Evolutionary conservation across 2,329 filamentous ascomycete species (phyloP).

Genomic region (Ciborinia camelliae): DNA sequence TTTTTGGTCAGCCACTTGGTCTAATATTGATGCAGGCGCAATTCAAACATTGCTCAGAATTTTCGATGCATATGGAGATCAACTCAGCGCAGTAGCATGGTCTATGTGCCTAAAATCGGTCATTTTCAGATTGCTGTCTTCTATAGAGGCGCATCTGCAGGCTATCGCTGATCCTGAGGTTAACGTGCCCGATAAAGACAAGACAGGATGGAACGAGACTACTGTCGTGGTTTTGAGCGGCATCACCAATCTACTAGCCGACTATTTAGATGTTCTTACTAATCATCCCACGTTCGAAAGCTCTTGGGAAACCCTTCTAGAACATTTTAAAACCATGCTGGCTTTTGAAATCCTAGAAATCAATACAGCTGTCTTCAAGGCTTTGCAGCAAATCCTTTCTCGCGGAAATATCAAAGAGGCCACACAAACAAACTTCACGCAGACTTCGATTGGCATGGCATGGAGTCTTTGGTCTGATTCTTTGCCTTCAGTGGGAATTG

Average conservation of each 20-base stretch:
- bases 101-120: constrained; percentile 77
- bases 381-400: constrained; percentile 60
- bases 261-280: constrained; percentile 71
- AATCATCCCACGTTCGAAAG: constrained; percentile 62
- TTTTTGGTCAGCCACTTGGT: not conserved
- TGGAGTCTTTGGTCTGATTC: constrained; percentile 70
- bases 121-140: constrained; percentile 72
- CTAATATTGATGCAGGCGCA: constrained; percentile 52
- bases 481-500: constrained; percentile 51
- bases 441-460: constrained; percentile 53
- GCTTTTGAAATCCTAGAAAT: constrained; percentile 64
- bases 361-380: constrained; percentile 67
- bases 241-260: constrained; percentile 68
- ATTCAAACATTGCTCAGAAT: constrained; percentile 89
- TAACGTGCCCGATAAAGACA: constrained; percentile 42
- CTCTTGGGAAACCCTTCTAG: constrained; percentile 73
- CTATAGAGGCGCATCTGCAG: constrained; percentile 58
- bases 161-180: constrained; percentile 38
- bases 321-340: constrained; percentile 62
- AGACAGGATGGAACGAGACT: constrained; percentile 67
- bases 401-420: constrained; percentile 45
- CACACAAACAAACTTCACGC: constrained; percentile 32
- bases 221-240: constrained; percentile 71
- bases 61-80: constrained; percentile 85
- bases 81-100: constrained; percentile 75